A percentile compares a stretch with the other conserved stretches of the same genome.
These are phyloP conservation scores for Lichtheimia ornata DNA, from an alignment of 371 early-diverging fungal genomes.

Conservation along the genomic window DNA sequence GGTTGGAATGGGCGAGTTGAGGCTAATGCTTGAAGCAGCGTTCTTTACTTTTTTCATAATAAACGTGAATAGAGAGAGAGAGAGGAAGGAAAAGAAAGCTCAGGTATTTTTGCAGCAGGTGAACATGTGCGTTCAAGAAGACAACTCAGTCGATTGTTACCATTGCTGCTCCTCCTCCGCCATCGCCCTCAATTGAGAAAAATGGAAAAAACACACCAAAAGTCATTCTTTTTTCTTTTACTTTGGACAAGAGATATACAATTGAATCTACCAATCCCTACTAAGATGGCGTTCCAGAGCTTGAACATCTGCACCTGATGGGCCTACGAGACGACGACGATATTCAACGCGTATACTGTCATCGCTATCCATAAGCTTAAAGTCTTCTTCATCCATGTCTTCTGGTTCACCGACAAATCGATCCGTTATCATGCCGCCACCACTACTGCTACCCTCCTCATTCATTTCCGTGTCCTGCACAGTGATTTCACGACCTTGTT, in stretches of 20 bases:
- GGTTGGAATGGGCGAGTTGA: slow-evolving; percentile 22
- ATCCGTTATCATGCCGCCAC: slow-evolving; percentile 17
- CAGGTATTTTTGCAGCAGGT: too few species aligned
- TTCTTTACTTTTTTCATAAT: slow-evolving; percentile 16
- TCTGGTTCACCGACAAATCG: slow-evolving; percentile 28
- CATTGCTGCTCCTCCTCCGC: too few species aligned
- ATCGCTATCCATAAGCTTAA: slow-evolving; percentile 15
- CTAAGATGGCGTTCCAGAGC: slow-evolving; percentile 25
- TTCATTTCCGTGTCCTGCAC: slow-evolving; percentile 8
- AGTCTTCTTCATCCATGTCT: slow-evolving; percentile 30
- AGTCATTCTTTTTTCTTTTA: too few species aligned
- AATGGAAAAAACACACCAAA: too few species aligned
- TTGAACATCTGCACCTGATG: slow-evolving; percentile 15
- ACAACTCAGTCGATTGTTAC: too few species aligned
- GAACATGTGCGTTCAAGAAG: too few species aligned
- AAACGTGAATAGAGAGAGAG: not conserved
- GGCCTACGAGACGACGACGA: slow-evolving; percentile 23
- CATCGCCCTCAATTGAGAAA: too few species aligned
- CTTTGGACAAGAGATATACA: too few species aligned
- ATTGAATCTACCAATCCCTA: slow-evolving; percentile 14
- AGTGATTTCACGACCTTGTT: slow-evolving; percentile 27
- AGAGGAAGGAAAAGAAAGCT: not conserved
- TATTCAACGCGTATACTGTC: slow-evolving; percentile 23
- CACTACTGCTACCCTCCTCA: not conserved
- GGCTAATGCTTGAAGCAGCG: slow-evolving; percentile 13